These are phyloP conservation scores for Podosphaera fusca DNA, from an alignment of 2,329 filamentous ascomycete genomes.

Conservation along the genomic window DNA sequence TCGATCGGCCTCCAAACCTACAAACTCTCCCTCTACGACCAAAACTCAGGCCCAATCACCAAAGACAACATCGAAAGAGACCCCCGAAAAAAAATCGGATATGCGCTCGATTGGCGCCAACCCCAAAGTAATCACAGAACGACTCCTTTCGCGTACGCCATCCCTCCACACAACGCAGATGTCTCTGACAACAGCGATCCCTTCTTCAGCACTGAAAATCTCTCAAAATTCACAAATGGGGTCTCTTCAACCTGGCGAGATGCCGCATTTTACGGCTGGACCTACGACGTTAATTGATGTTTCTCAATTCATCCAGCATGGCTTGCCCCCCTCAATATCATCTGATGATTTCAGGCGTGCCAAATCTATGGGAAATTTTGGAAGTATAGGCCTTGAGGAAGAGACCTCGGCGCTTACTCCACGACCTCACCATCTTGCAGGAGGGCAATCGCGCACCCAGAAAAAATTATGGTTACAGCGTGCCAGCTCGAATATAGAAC, in stretches of 20 bases:
- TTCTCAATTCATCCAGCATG: constrained; percentile 21
- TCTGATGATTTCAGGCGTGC: constrained; percentile 12
- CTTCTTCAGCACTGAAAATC: constrained; percentile 10
- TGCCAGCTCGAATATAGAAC: constrained; percentile 48
- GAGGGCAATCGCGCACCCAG: constrained; percentile 40
- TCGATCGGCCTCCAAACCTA: constrained; percentile 16
- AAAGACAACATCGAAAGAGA: constrained; percentile 1
- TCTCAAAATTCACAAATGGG: constrained; percentile 17
- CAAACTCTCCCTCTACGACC: constrained; percentile 20
- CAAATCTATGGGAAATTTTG: constrained; percentile 14
- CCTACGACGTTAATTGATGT: constrained; percentile 27
- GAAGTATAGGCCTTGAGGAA: constrained; percentile 18
- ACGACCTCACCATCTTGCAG: constrained; percentile 10
- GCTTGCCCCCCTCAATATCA: constrained; percentile 2
- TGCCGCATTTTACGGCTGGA: constrained; percentile 34
- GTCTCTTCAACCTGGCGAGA: constrained; percentile 17
- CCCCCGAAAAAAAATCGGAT: constrained; percentile 12
- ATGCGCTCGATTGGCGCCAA: constrained; percentile 25
- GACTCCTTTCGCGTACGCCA: constrained; percentile 39
- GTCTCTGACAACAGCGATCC: constrained; percentile 29
- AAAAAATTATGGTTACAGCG: constrained; percentile 56
- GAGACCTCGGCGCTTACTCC: constrained; percentile 22
- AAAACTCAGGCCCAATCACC: constrained; percentile 18
- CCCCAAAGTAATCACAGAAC: constrained; percentile 43
- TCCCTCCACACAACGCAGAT: constrained; percentile 37